Evolutionary conservation across 148 eudicot species (phyloP), one percentile per base, ranked within the genome.

Genomic region (Vaccinium myrtillus): DNA sequence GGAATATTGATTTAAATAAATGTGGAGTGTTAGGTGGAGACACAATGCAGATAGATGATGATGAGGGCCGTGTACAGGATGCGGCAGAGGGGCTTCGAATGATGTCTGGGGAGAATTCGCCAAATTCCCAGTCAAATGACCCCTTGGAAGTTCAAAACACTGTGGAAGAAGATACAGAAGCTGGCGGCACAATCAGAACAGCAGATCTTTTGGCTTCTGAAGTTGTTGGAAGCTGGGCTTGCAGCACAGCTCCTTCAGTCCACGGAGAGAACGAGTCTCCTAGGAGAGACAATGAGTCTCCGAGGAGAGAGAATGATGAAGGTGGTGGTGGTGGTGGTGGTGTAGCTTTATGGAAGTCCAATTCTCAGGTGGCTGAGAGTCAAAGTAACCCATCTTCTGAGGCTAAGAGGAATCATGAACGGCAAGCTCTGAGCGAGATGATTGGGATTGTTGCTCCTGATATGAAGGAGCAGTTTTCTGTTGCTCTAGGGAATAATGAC

Each of bases 121-220:
- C 69, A 18, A 81, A 86, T 82, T 86, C 86, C 75, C 86, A 46
- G 61, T 84, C 85, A 69, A 89, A 82, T 82, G 77, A 81, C 56
- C 63, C n/a, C 39, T 79, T 85, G 51, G 89, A 88, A 82, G 84
- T 39, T 27, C 83, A 83, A 74, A 89, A 90, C 79, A 86, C 81
- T n/a, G 36, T 83, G 56, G 98, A 88, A 54, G 96, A 94, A 69
- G 74, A 69, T 85, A 87, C 94, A 73, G 90, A 92, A 88, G 91
- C 82, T 43, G 90, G 83, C 53, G 90, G 81, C 71, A 89, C 89
- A 19, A 90, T 95, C 32, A 88, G 86, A 86, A 95, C 98, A 1
- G 81, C 91, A 21, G 99, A 97, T 86, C 98, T 95, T 78, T 85
- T 97, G 93, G 87, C 99, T 80, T 97, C 98, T 12, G 98, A 97